These are phyloP conservation scores for Hansenula sp. DNA, from an alignment of 1,139 yeast species.

Conservation along the genomic window DNA sequence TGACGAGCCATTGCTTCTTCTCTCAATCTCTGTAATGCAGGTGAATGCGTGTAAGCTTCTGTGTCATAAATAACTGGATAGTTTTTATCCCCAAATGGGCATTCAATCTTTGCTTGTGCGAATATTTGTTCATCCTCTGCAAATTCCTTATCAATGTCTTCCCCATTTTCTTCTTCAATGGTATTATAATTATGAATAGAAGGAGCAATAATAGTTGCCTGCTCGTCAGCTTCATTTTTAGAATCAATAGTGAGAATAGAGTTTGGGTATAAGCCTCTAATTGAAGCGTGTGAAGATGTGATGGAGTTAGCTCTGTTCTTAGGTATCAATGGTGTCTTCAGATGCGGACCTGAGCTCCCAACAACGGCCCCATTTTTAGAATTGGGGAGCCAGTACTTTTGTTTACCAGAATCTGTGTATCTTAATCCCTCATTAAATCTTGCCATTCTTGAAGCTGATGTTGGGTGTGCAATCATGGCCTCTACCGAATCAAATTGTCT, in stretches of 20 bases:
- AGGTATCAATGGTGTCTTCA: constrained; percentile 14
- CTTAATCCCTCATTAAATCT: constrained; percentile 82
- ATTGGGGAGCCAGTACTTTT: constrained; percentile 78
- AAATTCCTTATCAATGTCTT: constrained; percentile 27
- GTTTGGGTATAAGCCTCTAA: constrained; percentile 16
- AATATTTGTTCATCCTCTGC: constrained; percentile 40
- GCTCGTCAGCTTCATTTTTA: constrained; percentile 7
- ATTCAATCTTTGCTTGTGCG: constrained; percentile 34
- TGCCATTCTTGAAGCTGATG: constrained; percentile 60
- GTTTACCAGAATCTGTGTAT: constrained; percentile 72
- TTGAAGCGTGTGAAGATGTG: constrained; percentile 17
- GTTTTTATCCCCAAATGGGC: constrained; percentile 52
- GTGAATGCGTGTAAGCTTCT: constrained; percentile 33
- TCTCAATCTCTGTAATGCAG: constrained; percentile 27
- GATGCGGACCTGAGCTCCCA: constrained; percentile 10
- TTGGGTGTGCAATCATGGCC: constrained; percentile 65
- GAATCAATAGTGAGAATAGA: constrained; percentile 14
- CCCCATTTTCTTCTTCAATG: constrained; percentile 5
- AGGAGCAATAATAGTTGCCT: constrained; percentile 3
- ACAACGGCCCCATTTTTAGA: constrained; percentile 4
- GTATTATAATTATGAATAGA: constrained; percentile 8
- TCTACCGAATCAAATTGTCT: constrained; percentile 81
- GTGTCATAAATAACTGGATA: constrained; percentile 55
- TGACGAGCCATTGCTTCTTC: constrained; percentile 22
- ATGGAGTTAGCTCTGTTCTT: constrained; percentile 14